phyloP scores from a whole-genome alignment of 371 early-diverging fungal genomes.

The Mortierella sp. region DNA sequence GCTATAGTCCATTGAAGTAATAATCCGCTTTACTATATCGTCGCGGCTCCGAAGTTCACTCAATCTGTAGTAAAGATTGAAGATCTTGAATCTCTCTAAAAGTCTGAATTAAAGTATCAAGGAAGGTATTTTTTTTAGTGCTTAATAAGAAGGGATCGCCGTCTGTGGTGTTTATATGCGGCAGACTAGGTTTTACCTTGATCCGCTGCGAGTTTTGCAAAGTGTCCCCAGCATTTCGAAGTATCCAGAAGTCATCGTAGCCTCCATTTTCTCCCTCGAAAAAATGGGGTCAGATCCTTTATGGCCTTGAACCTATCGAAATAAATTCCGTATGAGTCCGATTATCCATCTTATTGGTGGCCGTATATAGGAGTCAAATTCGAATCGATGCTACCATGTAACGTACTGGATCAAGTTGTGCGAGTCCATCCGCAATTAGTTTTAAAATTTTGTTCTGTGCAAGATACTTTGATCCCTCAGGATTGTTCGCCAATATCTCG shows the following conservation, averaged over 20 bases:
- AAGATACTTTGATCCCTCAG: conserved; percentile 79
- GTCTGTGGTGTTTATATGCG: background rate
- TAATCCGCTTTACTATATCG: conserved; percentile 83
- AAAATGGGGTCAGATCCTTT: conserved; percentile 78
- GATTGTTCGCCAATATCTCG: conserved; percentile 67
- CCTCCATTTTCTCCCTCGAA: conserved; percentile 81
- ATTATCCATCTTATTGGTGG: background rate
- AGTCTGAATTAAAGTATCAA: conserved; percentile 43
- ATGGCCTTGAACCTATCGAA: conserved; percentile 53
- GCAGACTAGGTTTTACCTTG: conserved; percentile 54
- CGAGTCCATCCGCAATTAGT: conserved; percentile 78
- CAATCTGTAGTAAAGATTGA: conserved; percentile 83
- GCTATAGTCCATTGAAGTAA: conserved; percentile 83
- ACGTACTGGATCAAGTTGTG: conserved; percentile 77
- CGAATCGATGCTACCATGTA: background rate
- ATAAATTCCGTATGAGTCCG: background rate
- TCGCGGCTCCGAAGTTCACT: conserved; percentile 86
- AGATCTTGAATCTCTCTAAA: conserved; percentile 83
- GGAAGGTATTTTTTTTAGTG: background rate
- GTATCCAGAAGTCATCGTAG: conserved; percentile 80
- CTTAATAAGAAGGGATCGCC: no score
- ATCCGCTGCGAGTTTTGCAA: conserved; percentile 75
- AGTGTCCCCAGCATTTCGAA: conserved; percentile 82
- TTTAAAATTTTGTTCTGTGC: conserved; percentile 75
- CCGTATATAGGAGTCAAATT: no score